Evolutionary conservation across 345 rosid genomes (phyloP), one percentile per base, ranked within the genome.

Genomic region (Mallotus nudiflorus): DNA sequence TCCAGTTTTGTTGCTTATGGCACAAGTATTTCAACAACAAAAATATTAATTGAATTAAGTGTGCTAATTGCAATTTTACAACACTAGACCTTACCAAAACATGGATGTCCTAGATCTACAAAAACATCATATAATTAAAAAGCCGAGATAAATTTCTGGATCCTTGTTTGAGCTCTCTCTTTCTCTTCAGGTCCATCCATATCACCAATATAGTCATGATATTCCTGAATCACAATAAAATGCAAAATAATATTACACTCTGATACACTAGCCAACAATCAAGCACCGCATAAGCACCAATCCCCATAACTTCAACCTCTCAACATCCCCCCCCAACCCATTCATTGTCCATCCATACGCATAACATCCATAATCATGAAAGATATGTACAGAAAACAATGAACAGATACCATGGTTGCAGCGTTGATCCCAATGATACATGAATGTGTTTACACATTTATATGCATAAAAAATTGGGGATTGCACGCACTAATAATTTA

Each of bases 201-300:
- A 75, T 92, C 97, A 20, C 99, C 99, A 39, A 94, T 86, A 83
- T 91, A 91, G 77, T 92, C 96, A 45, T 94, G 97, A 82, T 88
- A 91, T 74, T 92, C 99, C 97, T 94, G 19, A 62, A 66, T 51
- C 24, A 19, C 51, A 51, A 33, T 24, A 14, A 12, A 11, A 69
- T 44, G n/a, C 15, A 55, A 25, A n/a, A 28, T 18, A n/a, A 44
- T 56, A 10, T 10, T 8, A 50, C 3, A 12, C n/a, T 46, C 20
- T 6, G 10, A 14, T 18, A 16, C 31, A 11, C 22, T 6, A 10
- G 49, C 10, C 49, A 25, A 40, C 13, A 62, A 20, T n/a, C 22
- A 0, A 19, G 18, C 39, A 24, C 45, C n/a, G 1, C 13, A 3
- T 14, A 58, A 9, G 45, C 6, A n/a, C 28, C 35, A 28, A 25